These are phyloP conservation scores for Trichosporon faecale DNA, from an alignment of 1,284 basidiomycete species.

Conservation along the genomic window DNA sequence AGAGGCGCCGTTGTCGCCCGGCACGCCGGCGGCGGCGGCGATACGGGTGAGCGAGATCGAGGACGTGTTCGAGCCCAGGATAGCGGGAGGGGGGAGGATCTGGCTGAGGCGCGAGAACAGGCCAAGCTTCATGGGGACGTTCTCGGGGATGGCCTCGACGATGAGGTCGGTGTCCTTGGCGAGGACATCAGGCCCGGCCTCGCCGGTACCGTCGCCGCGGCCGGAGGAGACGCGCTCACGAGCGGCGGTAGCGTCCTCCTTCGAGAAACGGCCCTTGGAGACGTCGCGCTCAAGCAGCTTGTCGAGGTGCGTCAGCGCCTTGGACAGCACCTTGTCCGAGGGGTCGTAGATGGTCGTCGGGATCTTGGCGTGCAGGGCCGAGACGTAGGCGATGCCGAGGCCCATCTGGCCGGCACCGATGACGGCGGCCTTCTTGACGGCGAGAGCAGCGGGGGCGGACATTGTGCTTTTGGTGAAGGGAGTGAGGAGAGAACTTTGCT, in stretches of 20 bases:
- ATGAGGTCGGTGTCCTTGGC: conserved; percentile 78
- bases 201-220: conserved; percentile 40
- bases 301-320: conserved; percentile 53
- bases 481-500: not conserved
- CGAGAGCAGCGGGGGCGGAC: conserved; percentile 11
- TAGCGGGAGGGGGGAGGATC: conserved; percentile 67
- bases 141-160: conserved; percentile 90
- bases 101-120: conserved; percentile 72
- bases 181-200: conserved; percentile 49
- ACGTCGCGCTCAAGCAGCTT: conserved; percentile 85
- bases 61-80: conserved; percentile 89
- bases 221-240: conserved; percentile 63
- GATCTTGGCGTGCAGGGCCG: conserved; percentile 43
- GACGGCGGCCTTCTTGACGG: conserved; percentile 39
- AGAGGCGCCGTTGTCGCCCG: conserved; percentile 33
- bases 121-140: conserved; percentile 70
- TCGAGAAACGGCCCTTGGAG: conserved; percentile 70
- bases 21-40: conserved; percentile 68
- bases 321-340: conserved; percentile 36
- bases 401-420: conserved; percentile 52
- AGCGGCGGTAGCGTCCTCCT: conserved; percentile 69
- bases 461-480: not conserved
- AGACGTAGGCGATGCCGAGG: conserved; percentile 49
- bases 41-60: conserved; percentile 94
- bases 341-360: conserved; percentile 45